Base-by-base conservation (phyloP, 345 rosid species). In the Balakata baccata region DNA sequence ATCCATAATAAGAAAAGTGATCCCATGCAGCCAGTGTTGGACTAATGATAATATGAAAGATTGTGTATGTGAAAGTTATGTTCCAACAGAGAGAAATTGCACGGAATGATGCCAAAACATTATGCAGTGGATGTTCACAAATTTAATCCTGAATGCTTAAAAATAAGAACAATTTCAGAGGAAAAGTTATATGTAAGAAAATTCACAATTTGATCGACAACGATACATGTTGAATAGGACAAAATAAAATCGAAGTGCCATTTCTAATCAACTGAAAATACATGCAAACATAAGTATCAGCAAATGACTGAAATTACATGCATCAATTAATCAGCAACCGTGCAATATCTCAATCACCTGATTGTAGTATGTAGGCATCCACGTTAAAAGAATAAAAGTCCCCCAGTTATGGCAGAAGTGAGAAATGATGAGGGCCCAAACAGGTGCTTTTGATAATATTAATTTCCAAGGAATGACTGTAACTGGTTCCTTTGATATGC, bases 391-490 rank as follows among this genome's bases (percentile, higher is more conserved):
- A 79, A 94, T 90, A 80, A 94, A 94, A 11, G 98, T 92, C 77
- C 98, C 98, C 98, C 98, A 94, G 67, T 94, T 94, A 77, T 94
- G 98, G 82, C 98, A 94, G 82, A 94, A 94, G 81, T 94, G 98
- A 11, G 97, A 94, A 77, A 92, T 78, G 65, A 92, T 94, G 64
- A 92, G 93, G 75, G 98, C 98, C 98, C 98, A 94, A 65, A 94
- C 98, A 62, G 98, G 91, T 37, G 98, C 86, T 79, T 94, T 94
- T 23, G 98, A 94, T 70, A 94, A 76, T 73, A 94, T 92, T 70
- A 92, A 81, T 83, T 85, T 91, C 98, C 98, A 94, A 51, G 98
- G 98, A 82, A 94, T 94, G 75, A 85, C 88, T 64, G 96, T 53
- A 51, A 92, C 95, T 34, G 98, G 91, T 80, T 94, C 97, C 83